Percentiles rank a stretch among this genome's conserved stretches.
These are phyloP conservation scores for Linaria vulgaris DNA, from an alignment of 257 asterid species.

Conservation along the genomic window DNA sequence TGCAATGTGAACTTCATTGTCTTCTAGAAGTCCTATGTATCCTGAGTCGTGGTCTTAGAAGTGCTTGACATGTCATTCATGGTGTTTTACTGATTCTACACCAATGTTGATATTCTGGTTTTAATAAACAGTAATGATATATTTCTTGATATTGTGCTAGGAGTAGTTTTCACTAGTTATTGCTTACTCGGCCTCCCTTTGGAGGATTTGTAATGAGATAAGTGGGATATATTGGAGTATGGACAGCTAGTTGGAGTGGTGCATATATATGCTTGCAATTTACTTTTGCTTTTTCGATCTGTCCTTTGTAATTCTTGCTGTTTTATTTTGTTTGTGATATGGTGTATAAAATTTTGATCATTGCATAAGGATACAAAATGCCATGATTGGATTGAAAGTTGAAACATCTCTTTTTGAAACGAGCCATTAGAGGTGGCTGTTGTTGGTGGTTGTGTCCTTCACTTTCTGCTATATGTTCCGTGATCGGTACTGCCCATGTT, in stretches of 20 bases:
- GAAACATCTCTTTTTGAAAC: no score
- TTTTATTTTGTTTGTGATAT: background rate
- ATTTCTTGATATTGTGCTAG: slow-evolving; percentile 8
- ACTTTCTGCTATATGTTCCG: no score
- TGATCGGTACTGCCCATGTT: background rate
- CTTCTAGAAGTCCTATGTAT: no score
- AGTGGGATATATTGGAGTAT: slow-evolving; percentile 13
- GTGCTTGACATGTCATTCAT: no score
- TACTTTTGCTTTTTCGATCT: background rate
- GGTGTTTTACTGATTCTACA: no score
- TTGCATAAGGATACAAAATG: background rate
- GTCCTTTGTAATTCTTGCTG: background rate
- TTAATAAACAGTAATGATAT: background rate
- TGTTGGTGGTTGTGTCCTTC: no score
- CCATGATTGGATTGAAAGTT: background rate
- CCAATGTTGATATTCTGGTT: background rate
- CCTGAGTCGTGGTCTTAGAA: no score
- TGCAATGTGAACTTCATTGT: no score
- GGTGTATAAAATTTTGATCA: background rate
- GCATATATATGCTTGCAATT: slow-evolving; percentile 1
- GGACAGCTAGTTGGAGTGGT: background rate
- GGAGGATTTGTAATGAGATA: background rate
- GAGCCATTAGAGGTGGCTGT: background rate
- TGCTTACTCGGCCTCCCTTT: background rate
- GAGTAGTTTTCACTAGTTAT: slow-evolving; percentile 16